Conservation (phyloP, 2,329 filamentous ascomycete genomes). For the Elsinoe perseae region DNA sequence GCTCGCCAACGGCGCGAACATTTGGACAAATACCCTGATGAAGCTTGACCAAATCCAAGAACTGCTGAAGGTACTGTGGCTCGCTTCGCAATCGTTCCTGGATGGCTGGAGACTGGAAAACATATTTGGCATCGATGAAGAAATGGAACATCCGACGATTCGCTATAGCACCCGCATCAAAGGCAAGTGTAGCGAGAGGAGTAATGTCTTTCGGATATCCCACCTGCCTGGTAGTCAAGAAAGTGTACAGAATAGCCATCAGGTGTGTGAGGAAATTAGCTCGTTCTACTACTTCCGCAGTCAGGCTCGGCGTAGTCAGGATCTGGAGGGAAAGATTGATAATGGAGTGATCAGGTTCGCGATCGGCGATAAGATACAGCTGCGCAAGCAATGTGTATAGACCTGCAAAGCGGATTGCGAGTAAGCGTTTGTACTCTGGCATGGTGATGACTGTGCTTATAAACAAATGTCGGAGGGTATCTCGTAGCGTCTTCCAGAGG, state of each 20-base stretch:
- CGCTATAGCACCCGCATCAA: constrained; percentile 89
- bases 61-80: constrained; percentile 83
- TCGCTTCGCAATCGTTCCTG: constrained; percentile 77
- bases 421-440: constrained; percentile 88
- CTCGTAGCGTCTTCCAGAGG: constrained; percentile 92
- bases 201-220: constrained; percentile 87
- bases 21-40: constrained; percentile 98
- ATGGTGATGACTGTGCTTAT: constrained; percentile 95
- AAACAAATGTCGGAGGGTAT: constrained; percentile 84
- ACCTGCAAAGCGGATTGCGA: constrained; percentile 88
- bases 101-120: constrained; percentile 81
- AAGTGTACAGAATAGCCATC: constrained; percentile 94
- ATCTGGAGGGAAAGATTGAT: constrained; percentile 96
- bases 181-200: constrained; percentile 76
- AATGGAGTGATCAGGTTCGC: constrained; percentile 95
- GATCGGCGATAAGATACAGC: constrained; percentile 88
- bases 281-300: constrained; percentile 85
- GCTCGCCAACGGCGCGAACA: constrained; percentile 80
- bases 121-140: constrained; percentile 86
- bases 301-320: constrained; percentile 93
- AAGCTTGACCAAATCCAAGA: constrained; percentile 88
- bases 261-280: constrained; percentile 94
- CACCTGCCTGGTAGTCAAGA: constrained; percentile 90
- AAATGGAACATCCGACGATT: constrained; percentile 97
- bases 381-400: constrained; percentile 91